Percentiles rank a stretch among this genome's conserved stretches.
Evolutionary conservation across 2,329 filamentous ascomycete species (phyloP).

Genomic region (Fusarium chaquense): DNA sequence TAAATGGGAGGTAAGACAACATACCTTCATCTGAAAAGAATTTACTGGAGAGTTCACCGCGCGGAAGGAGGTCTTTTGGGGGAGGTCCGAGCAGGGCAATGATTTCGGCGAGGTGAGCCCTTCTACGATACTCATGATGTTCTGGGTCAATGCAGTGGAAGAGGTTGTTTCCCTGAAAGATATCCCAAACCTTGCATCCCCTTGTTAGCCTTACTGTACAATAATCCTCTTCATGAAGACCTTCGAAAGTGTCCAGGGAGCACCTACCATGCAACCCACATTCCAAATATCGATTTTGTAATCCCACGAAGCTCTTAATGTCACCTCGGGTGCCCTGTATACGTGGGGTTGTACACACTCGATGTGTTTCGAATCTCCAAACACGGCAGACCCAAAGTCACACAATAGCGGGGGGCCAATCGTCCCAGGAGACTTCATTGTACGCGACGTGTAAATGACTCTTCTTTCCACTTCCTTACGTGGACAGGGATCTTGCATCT

Average conservation of each 20-base stretch:
- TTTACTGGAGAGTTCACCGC: not conserved
- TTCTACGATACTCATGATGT: not conserved
- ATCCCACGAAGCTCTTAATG: conserved; percentile 59
- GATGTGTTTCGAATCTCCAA: conserved; percentile 49
- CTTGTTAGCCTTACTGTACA: not conserved
- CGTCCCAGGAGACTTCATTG: conserved; percentile 54
- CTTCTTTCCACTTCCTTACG: conserved; percentile 57
- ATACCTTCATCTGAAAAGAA: not conserved
- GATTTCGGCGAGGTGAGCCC: not conserved
- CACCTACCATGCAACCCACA: conserved; percentile 61
- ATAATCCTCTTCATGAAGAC: too few relatives aligned
- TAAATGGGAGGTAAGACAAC: rapidly evolving
- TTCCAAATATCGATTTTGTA: conserved; percentile 66
- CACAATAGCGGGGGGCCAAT: conserved; percentile 57
- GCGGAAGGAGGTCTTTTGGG: not conserved
- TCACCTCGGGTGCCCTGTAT: conserved; percentile 61
- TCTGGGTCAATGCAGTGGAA: not conserved
- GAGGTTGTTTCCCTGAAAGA: not conserved
- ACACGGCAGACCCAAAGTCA: conserved; percentile 62
- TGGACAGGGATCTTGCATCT: conserved; percentile 55
- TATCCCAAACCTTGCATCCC: not conserved
- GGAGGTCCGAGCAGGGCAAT: not conserved
- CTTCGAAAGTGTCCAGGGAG: too few relatives aligned
- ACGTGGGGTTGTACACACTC: conserved; percentile 56
- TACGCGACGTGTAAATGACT: conserved; percentile 58